Base-by-base conservation (phyloP, 805 yeast species). In the Candida koratica region DNA sequence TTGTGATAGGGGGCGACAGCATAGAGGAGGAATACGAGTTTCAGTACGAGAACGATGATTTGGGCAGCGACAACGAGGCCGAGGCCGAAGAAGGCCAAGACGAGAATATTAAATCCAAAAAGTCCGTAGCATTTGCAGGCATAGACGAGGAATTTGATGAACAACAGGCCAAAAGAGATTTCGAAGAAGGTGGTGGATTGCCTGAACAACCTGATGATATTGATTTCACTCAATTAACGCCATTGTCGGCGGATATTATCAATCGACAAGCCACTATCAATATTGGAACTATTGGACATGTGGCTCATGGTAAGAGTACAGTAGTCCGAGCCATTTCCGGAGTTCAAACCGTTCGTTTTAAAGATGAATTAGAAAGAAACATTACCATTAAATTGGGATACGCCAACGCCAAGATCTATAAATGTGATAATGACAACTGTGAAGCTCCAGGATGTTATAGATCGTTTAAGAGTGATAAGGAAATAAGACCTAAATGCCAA, bases 211-310 rank as follows among this genome's bases (percentile, higher is more conserved):
- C 96, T 39, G 82, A 74, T 25, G 71, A 85, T 64, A 95, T 95
- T 40, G 96, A 89, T 58, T 83, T 90, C 54, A 48, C 83, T 26
- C 58, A 67, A 47, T 67, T 93, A 66, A 85, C 90, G 32, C 97
- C 98, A 22, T 69, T 86, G 44, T 82, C 94, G 6, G 93, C 95
- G 37, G 98, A 89, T 56, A 94, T 93, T 58, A 93, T 93, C 67
- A 86, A 85, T 64, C 84, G 98, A 76, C 99, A 93, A 71, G 99
- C 99, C 44, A 93, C 99, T 33, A 87, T 93, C 60, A 93, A 93
- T 65, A 93, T 93, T 57, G 99, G 99, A 66, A 87, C 96, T 41
- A 87, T 87, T 61, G 96, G 95, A 44, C 96, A 86, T 65, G 96
- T 87, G 49, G 96, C 96, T 39, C 96, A 87, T 71, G 96, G 96